Conservation (phyloP, 2,329 filamentous ascomycete species). For the Arthrobotrys iridis region DNA sequence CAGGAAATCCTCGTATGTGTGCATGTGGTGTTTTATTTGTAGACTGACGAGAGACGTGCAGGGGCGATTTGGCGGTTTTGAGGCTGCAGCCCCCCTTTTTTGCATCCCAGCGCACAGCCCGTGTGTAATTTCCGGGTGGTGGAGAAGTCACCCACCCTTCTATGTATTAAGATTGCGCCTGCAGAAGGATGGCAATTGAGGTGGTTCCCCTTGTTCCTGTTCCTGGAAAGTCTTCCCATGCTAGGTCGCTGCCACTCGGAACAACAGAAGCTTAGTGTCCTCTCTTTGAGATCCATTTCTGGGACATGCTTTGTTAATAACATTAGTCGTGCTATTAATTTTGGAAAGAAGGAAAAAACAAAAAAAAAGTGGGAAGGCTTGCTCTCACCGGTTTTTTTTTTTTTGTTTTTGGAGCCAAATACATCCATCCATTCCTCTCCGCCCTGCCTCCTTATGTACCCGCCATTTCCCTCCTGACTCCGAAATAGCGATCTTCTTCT, state of each 20-base stretch:
- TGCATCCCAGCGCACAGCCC: slow-evolving; percentile 19
- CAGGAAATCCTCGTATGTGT: too few species aligned
- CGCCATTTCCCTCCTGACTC: slow-evolving; percentile 48
- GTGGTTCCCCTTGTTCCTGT: slow-evolving; percentile 29
- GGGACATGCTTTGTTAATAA: slow-evolving; percentile 21
- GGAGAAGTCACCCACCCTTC: slow-evolving; percentile 22
- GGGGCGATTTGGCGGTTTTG: slow-evolving; percentile 13
- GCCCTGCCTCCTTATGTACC: slow-evolving; percentile 45
- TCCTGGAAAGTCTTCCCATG: slow-evolving; percentile 43
- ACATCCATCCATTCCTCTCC: slow-evolving; percentile 24
- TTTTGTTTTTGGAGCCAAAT: slow-evolving; percentile 47
- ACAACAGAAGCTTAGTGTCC: slow-evolving; percentile 18
- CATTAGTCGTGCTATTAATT: slow-evolving; percentile 18
- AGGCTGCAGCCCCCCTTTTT: slow-evolving; percentile 47
- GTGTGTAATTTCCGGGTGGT: slow-evolving; percentile 38
- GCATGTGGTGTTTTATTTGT: not conserved
- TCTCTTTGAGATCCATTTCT: slow-evolving; percentile 20
- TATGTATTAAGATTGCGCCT: slow-evolving; percentile 37
- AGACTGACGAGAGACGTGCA: slow-evolving; percentile 11
- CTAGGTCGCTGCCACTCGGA: slow-evolving; percentile 7
- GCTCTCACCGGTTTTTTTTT: slow-evolving; percentile 9
- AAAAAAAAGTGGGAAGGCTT: not conserved
- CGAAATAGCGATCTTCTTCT: slow-evolving; percentile 48
- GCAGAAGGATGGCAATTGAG: slow-evolving; percentile 14
- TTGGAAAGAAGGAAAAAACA: slow-evolving; percentile 12